These are phyloP conservation scores for Leptographium procerum DNA, from an alignment of 2,329 filamentous ascomycete genomes.

Conservation along the genomic window DNA sequence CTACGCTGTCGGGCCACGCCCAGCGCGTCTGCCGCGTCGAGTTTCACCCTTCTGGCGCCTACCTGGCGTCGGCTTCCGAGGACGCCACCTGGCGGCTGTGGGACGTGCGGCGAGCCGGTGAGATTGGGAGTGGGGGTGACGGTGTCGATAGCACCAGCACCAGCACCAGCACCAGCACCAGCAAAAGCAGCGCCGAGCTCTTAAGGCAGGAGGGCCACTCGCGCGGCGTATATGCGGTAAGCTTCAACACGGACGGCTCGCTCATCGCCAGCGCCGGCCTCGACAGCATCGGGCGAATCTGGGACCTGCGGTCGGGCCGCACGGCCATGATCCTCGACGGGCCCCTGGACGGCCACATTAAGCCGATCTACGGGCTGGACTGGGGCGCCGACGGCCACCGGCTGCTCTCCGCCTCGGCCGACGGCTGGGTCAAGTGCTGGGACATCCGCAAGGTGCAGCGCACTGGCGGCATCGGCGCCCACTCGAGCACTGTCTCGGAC, in stretches of 20 bases:
- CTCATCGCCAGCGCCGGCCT: constrained; percentile 84
- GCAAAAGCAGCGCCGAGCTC: constrained; percentile 28
- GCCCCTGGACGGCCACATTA: constrained; percentile 69
- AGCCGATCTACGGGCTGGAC: constrained; percentile 84
- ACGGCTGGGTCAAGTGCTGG: constrained; percentile 98
- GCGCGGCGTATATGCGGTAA: constrained; percentile 79
- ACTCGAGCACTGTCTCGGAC: constrained; percentile 84
- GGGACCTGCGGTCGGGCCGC: constrained; percentile 85
- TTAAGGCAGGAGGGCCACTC: constrained; percentile 90
- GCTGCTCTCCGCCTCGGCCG: constrained; percentile 83
- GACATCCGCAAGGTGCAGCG: constrained; percentile 82
- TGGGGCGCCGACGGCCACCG: constrained; percentile 88
- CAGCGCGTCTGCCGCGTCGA: constrained; percentile 85
- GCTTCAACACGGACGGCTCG: constrained; percentile 85
- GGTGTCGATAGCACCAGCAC: too few relatives aligned
- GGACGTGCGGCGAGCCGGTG: constrained; percentile 78
- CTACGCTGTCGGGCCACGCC: constrained; percentile 71
- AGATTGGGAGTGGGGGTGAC: too few relatives aligned
- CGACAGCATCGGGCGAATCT: constrained; percentile 89
- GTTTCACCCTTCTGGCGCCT: constrained; percentile 85
- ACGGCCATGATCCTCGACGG: constrained; percentile 94
- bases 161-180: too few relatives aligned
- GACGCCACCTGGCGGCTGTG: constrained; percentile 96
- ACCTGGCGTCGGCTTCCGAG: constrained; percentile 84
- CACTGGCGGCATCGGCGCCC: constrained; percentile 77